Percentiles rank a stretch among this genome's conserved stretches.
Conservation (phyloP, 2,329 filamentous ascomycete species). For the Apiospora aurea region DNA sequence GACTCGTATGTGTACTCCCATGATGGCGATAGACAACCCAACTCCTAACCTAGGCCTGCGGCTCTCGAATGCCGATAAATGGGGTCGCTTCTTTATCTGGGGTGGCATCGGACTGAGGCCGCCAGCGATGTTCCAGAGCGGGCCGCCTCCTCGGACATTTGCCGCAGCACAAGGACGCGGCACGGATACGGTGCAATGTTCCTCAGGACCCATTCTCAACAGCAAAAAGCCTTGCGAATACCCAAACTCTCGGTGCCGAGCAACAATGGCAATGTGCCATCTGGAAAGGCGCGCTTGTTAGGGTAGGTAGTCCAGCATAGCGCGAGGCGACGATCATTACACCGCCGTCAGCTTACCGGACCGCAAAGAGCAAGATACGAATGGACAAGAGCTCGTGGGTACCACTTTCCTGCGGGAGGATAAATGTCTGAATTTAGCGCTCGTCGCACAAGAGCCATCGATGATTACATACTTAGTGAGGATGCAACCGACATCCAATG, state of each 20-base stretch:
- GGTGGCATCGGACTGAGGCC: neutral
- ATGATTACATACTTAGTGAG: neutral
- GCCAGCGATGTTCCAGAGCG: neutral
- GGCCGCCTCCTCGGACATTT: constrained; percentile 1
- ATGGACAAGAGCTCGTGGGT: neutral
- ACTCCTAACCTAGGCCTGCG: neutral
- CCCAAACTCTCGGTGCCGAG: no score
- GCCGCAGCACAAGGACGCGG: neutral
- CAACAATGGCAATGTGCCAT: neutral
- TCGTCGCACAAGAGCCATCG: no score
- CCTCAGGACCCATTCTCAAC: neutral
- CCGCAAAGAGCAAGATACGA: neutral
- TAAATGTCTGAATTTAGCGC: neutral
- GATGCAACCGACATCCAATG: neutral
- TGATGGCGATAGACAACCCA: neutral
- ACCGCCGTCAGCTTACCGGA: neutral
- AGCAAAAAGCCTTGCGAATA: no score
- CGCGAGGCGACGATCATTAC: neutral
- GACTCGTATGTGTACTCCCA: neutral
- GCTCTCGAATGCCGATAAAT: neutral
- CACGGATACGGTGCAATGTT: neutral
- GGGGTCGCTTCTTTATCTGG: neutral
- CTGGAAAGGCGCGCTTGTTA: neutral
- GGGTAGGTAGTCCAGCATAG: neutral
- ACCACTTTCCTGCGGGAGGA: neutral